These are phyloP conservation scores for Cladophialophora immunda DNA, from an alignment of 2,329 filamentous ascomycete genomes.

Conservation along the genomic window DNA sequence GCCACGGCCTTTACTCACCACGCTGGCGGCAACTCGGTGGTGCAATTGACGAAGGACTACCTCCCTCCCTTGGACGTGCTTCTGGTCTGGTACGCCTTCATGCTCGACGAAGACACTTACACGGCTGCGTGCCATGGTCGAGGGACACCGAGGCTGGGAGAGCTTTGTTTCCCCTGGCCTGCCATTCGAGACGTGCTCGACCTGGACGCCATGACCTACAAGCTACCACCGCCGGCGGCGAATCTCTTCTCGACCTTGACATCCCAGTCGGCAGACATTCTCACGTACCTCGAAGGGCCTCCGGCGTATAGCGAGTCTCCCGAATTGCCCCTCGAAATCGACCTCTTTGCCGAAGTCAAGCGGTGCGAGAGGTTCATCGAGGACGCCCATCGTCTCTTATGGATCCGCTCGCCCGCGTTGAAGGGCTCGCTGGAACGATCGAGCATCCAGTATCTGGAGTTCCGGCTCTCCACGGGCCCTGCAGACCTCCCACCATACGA, in stretches of 20 bases:
- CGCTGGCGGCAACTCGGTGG: not conserved
- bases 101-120: constrained; percentile 29
- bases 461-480: constrained; percentile 2
- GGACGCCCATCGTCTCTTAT: constrained; percentile 26
- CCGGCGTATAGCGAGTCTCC: constrained; percentile 29
- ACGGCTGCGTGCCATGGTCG: constrained; percentile 9
- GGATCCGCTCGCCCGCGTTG: constrained; percentile 35
- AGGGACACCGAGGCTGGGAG: constrained; percentile 18
- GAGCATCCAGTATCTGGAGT: constrained; percentile 16
- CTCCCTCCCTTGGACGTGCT: constrained; percentile 38
- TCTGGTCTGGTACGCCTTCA: constrained; percentile 38
- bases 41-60: constrained; percentile 29
- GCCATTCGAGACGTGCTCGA: constrained; percentile 33
- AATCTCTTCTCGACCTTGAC: constrained; percentile 33
- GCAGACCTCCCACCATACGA: not conserved
- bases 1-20: constrained; percentile 32
- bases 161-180: constrained; percentile 33
- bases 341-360: constrained; percentile 20
- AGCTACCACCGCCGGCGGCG: constrained; percentile 26
- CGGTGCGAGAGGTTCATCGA: constrained; percentile 26
- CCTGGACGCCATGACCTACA: constrained; percentile 29
- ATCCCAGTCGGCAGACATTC: constrained; percentile 33
- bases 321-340: constrained; percentile 20
- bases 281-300: constrained; percentile 31
- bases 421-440: constrained; percentile 28